A percentile compares a stretch with the other conserved stretches of the same genome.
Conservation (phyloP, 1,284 basidiomycete species). For the Ganoderma boninense region DNA sequence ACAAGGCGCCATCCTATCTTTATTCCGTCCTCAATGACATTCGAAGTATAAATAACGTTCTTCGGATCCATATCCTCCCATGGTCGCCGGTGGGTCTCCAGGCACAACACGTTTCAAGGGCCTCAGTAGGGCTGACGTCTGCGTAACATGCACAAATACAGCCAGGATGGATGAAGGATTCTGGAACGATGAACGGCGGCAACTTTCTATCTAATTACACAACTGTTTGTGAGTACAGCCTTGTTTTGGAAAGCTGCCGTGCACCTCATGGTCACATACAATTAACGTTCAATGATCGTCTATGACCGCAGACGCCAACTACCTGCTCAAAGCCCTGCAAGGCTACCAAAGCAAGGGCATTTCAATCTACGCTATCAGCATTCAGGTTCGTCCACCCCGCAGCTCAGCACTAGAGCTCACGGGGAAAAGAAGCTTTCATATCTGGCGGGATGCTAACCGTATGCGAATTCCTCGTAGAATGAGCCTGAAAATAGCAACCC, state of each 20-base stretch:
- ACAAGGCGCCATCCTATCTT: conserved; percentile 51
- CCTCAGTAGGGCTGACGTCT: background rate
- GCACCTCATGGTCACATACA: too few species aligned
- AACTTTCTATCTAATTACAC: conserved; percentile 48
- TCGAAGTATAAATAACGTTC: conserved; percentile 47
- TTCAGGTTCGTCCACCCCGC: conserved; percentile 37
- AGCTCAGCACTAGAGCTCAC: background rate
- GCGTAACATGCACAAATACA: conserved; percentile 29
- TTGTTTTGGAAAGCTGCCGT: background rate
- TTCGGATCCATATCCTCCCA: conserved; percentile 54
- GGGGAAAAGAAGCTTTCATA: background rate
- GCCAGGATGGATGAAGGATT: conserved; percentile 63
- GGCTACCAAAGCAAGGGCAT: conserved; percentile 54
- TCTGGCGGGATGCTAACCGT: background rate
- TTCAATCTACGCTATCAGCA: conserved; percentile 51
- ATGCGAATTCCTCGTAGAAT: conserved; percentile 45
- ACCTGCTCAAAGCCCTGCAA: conserved; percentile 50
- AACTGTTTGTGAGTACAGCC: conserved; percentile 43
- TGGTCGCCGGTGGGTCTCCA: conserved; percentile 56
- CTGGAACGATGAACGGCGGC: conserved; percentile 53
- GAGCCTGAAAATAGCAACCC: conserved; percentile 55
- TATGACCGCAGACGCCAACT: conserved; percentile 27
- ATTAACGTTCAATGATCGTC: background rate
- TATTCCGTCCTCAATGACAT: conserved; percentile 56
- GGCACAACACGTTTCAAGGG: background rate